phyloP scores from a whole-genome alignment of 495 filamentous ascomycete genomes.

The Xylaria bambusicola region DNA sequence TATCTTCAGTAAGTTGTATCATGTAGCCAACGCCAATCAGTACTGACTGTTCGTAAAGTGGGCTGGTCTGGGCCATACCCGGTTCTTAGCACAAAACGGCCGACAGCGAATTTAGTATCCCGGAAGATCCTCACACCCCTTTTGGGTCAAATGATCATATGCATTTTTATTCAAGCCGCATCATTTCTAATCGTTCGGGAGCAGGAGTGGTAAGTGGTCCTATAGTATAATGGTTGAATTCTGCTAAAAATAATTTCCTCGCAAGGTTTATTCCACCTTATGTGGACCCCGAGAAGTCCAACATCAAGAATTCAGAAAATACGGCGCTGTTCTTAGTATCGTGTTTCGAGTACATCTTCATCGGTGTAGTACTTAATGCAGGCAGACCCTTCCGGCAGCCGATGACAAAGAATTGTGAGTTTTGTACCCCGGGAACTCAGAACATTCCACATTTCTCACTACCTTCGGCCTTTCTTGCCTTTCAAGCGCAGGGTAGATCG shows the following conservation, averaged over 20 bases:
- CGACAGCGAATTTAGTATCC: conserved; percentile 90
- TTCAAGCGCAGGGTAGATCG: neutral
- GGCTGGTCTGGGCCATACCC: conserved; percentile 89
- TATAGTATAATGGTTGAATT: too few relatives aligned
- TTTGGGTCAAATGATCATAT: conserved; percentile 83
- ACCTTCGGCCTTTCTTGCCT: neutral
- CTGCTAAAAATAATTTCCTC: neutral
- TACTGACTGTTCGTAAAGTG: conserved; percentile 55
- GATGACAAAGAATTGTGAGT: conserved; percentile 76
- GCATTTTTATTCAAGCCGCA: conserved; percentile 74
- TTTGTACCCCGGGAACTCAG: conserved; percentile 21
- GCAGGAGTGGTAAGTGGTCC: conserved; percentile 69
- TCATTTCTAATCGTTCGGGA: conserved; percentile 69
- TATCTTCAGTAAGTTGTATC: conserved; percentile 63
- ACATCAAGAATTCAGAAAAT: conserved; percentile 89
- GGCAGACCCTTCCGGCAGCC: conserved; percentile 85
- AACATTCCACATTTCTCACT: too few relatives aligned
- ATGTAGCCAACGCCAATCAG: conserved; percentile 14
- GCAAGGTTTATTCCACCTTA: conserved; percentile 77
- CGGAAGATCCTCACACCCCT: conserved; percentile 90
- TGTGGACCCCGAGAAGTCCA: conserved; percentile 71
- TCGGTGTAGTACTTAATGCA: conserved; percentile 84
- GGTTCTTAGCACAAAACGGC: conserved; percentile 76
- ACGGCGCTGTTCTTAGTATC: conserved; percentile 85
- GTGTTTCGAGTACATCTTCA: conserved; percentile 91